Base-by-base conservation (phyloP, 805 yeast genomes). In the Helenozyma baotianmanensis region DNA sequence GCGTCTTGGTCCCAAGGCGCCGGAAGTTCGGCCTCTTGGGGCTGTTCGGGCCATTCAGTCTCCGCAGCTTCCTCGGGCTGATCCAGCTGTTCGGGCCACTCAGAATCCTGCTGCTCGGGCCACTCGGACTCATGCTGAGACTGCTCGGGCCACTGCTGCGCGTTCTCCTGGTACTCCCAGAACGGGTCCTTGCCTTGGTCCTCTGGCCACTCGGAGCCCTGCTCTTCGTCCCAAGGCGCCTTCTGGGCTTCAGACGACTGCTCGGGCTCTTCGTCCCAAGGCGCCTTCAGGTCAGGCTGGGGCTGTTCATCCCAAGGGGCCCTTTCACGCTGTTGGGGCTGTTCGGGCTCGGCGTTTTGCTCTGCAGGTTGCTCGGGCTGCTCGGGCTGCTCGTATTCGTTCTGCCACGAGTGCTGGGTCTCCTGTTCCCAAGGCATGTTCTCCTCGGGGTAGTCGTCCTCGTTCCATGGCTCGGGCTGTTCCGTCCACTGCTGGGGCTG, bases 151-250 rank as follows among this genome's bases (percentile, higher is more conserved):
- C n/a, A n/a, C n/a, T n/a, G n/a, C n/a, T n/a, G n/a, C n/a, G n/a
- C n/a, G n/a, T n/a, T n/a, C n/a, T n/a, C n/a, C n/a, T n/a, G n/a
- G n/a, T n/a, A n/a, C n/a, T n/a, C n/a, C n/a, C n/a, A n/a, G n/a
- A n/a, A n/a, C n/a, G n/a, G n/a, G n/a, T 27, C 41, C 22, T 33
- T 15, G 13, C 3, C 16, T 15, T 35, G 16, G 11, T 29, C 17
- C 26, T 21, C 14, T 21, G 13, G 23, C 33, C 35, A 39, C 30
- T 33, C 25, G 38, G 42, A 25, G 23, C 12, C 18, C 30, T 29
- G 19, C 14, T 32, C 29, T 21, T 38, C 27, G 17, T 42, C 47
- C 51, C 50, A 43, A 13, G 49, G 50, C 13, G 24, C 31, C 2
- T 19, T 17, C 14, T 13, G 31, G n/a, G n/a, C n/a, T n/a, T n/a